Base-by-base conservation (phyloP, 2,329 filamentous ascomycete species). In the Dactylellina leptospora region DNA sequence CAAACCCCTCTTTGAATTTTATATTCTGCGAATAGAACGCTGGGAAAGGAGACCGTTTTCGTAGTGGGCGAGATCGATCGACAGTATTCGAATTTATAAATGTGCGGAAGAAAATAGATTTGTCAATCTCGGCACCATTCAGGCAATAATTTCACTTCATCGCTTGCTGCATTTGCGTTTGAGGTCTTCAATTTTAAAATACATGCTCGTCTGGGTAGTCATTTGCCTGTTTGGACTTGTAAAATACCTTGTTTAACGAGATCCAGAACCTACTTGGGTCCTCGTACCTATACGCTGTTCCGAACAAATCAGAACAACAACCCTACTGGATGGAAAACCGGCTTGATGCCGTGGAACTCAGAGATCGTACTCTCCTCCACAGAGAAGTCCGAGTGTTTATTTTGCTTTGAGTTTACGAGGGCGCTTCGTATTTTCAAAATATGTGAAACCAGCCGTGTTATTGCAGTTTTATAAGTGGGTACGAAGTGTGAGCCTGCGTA, bases 381-480 rank as follows among this genome's bases (percentile, higher is more conserved):
- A 9, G 23, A 8, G 53, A 48, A 56, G 50, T 66, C 61, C 44
- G 45, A 66, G 53, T 33, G 13, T 22, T n/a, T n/a, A n/a, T n/a
- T n/a, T n/a, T n/a, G n/a, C n/a, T n/a, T n/a, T n/a, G n/a, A 45
- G 2, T 30, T 53, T 53, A 68, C 62, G 62, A 54, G 45, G 44
- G 53, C 45, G 45, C 44, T 54, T 60, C 50, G 55, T 60, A 61
- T 61, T 16, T 70, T 56, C 30, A 18, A 20, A 25, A 58, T 22
- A 54, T 18, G 66, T 63, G 66, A 71, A 71, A 71, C 58, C 53
- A 27, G 36, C 45, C 47, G 10, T 33, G 8, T 68, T 68, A 60
- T 60, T 68, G 62, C 62, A 68, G 53, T 59, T 60, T 45, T 59
- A 59, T 68, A 66, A 22, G 62, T 68, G 62, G 62, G 20, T 66